A percentile compares a stretch with the other conserved stretches of the same genome.
These are phyloP conservation scores for Mortierella polycephala DNA, from an alignment of 371 early-diverging fungal genomes.

Conservation along the genomic window DNA sequence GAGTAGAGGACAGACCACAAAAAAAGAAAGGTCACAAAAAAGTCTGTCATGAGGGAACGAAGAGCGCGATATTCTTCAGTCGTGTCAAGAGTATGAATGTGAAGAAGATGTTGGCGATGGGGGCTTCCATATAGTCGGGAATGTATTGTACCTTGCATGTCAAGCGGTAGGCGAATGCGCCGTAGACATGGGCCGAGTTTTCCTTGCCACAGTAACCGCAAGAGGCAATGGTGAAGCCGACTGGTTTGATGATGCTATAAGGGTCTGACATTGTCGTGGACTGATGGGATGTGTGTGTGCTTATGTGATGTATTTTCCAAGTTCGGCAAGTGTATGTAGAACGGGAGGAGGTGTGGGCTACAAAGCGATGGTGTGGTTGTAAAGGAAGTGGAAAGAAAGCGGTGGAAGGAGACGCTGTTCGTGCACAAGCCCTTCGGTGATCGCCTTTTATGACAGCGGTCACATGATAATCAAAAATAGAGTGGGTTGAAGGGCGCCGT, in stretches of 20 bases:
- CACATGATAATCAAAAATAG: not conserved
- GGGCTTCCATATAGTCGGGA: not conserved
- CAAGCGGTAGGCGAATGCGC: constrained; percentile 42
- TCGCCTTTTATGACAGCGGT: not conserved
- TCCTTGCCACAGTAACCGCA: constrained; percentile 47
- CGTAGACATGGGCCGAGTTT: constrained; percentile 45
- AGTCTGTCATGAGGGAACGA: not conserved
- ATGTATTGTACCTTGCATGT: constrained; percentile 33
- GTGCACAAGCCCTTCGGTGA: not conserved
- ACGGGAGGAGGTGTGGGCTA: no score
- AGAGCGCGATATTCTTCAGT: not conserved
- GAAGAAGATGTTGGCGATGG: not conserved
- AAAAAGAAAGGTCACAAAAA: constrained; percentile 19
- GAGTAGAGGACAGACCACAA: not conserved
- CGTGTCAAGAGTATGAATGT: no score
- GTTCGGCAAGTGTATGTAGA: no score
- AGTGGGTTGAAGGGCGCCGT: not conserved
- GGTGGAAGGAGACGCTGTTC: not conserved
- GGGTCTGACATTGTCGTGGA: constrained; percentile 31
- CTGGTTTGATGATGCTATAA: constrained; percentile 47
- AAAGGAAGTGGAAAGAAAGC: no score
- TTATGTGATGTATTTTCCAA: no score
- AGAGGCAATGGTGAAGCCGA: constrained; percentile 49
- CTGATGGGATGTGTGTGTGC: no score
- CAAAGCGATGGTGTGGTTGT: no score